Evolutionary conservation across 495 filamentous ascomycete species (phyloP).

Genomic region (Cetradonia linearis): DNA sequence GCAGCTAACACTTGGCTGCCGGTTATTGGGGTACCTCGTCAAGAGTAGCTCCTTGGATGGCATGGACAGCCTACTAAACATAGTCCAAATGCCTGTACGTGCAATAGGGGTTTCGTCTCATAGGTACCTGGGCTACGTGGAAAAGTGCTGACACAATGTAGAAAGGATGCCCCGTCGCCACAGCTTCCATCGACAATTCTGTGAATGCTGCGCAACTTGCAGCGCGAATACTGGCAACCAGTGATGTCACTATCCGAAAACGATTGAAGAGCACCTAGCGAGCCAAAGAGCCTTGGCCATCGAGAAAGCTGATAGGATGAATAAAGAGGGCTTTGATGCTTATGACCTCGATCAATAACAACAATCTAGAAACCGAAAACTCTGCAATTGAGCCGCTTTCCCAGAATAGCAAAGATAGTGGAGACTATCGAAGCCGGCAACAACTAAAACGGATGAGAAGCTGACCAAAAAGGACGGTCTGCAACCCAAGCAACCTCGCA

Average conservation of each 20-base stretch:
- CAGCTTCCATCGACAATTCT: slow-evolving; percentile 87
- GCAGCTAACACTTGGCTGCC: slow-evolving; percentile 78
- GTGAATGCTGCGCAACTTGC: slow-evolving; percentile 86
- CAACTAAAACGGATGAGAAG: neutral
- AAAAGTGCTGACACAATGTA: slow-evolving; percentile 22
- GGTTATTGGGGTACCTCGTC: slow-evolving; percentile 85
- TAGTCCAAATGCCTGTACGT: slow-evolving; percentile 84
- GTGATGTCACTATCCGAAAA: slow-evolving; percentile 33
- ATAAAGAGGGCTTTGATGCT: slow-evolving; percentile 15
- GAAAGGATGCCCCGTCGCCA: slow-evolving; percentile 71
- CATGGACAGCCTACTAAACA: slow-evolving; percentile 77
- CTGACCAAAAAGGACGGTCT: neutral
- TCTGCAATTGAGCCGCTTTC: neutral
- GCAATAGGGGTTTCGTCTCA: slow-evolving; percentile 18
- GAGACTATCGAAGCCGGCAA: neutral
- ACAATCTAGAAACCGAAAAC: neutral
- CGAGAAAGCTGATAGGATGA: slow-evolving; percentile 19
- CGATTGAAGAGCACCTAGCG: slow-evolving; percentile 20
- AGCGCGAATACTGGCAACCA: slow-evolving; percentile 67
- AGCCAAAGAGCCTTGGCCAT: slow-evolving; percentile 22
- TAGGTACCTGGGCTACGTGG: neutral
- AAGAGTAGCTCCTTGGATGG: slow-evolving; percentile 81
- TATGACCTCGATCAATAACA: slow-evolving; percentile 3
- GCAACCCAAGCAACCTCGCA: neutral
- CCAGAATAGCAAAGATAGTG: neutral